Evolutionary conservation across 106 monocot species (phyloP).

Genomic region (Platanthera guangdongensis): DNA sequence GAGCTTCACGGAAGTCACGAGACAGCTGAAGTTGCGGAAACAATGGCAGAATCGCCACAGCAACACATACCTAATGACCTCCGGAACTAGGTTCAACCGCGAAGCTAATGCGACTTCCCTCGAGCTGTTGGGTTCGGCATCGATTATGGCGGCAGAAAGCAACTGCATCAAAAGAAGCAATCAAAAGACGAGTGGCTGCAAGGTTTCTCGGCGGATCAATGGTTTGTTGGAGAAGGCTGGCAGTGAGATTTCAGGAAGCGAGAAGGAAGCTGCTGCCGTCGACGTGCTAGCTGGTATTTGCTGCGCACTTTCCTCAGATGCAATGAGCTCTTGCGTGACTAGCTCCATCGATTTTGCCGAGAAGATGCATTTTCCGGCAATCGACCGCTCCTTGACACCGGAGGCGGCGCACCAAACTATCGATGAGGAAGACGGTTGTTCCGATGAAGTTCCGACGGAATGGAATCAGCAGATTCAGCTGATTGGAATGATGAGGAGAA

Average conservation of each 20-base stretch:
- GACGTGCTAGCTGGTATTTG: conserved; percentile 49
- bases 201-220: conserved; percentile 13
- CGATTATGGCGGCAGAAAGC: conserved; percentile 18
- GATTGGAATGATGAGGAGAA: conserved; percentile 94
- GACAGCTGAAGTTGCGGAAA: conserved; percentile 39
- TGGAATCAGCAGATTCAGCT: conserved; percentile 19
- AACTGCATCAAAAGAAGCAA: conserved; percentile 15
- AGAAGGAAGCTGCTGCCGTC: conserved; percentile 40
- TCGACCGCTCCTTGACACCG: conserved; percentile 13
- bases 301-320: conserved; percentile 54
- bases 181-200: conserved; percentile 21
- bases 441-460: conserved; percentile 57
- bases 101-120: conserved; percentile 39
- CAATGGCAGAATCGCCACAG: conserved; percentile 23
- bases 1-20: conserved; percentile 64
- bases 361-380: conserved; percentile 19
- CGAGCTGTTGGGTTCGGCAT: conserved; percentile 39
- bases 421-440: conserved; percentile 50
- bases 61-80: conserved; percentile 36
- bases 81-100: conserved; percentile 52
- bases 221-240: conserved; percentile 13
- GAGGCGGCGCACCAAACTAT: conserved; percentile 24
- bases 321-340: conserved; percentile 57
- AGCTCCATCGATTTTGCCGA: conserved; percentile 41
- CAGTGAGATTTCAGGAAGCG: conserved; percentile 19